phyloP scores from a whole-genome alignment of 2,329 filamentous ascomycete genomes.

The Grosmannia serpens region DNA sequence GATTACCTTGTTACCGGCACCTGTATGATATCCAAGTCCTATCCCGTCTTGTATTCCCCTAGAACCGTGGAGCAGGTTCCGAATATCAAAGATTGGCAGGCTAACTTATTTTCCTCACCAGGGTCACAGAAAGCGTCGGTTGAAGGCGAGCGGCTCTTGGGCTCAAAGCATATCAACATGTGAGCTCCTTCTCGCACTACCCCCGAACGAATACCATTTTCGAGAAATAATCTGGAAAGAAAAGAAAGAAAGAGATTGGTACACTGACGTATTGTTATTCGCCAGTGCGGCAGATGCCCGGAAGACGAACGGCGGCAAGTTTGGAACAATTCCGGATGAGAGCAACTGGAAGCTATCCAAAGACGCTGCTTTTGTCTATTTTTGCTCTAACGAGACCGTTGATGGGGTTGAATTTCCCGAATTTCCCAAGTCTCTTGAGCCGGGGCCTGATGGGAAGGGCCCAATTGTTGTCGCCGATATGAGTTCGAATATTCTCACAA shows the following conservation, averaged over 20 bases:
- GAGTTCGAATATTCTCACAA: constrained; percentile 84
- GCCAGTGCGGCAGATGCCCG: constrained; percentile 22
- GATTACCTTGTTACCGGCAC: constrained; percentile 88
- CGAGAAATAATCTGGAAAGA: no score
- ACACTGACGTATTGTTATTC: no score
- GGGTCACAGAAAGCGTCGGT: constrained; percentile 75
- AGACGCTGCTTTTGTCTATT: constrained; percentile 67
- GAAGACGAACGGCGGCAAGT: constrained; percentile 60
- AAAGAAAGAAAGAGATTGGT: no score
- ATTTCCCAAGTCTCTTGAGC: constrained; percentile 54
- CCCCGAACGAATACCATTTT: no score
- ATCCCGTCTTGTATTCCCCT: neutral
- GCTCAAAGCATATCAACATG: constrained; percentile 69
- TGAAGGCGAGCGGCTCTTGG: constrained; percentile 69
- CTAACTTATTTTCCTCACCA: neutral
- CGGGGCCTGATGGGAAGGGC: constrained; percentile 46
- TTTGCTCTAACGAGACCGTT: constrained; percentile 88
- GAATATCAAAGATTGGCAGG: neutral
- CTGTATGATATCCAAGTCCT: no score
- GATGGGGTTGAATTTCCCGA: constrained; percentile 82
- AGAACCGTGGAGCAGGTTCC: neutral
- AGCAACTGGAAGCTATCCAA: constrained; percentile 63
- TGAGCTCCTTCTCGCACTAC: neutral
- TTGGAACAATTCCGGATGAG: constrained; percentile 70
- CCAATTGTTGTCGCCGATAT: constrained; percentile 84